Base-by-base conservation (phyloP, 23 red algal genomes). In the Chondrus crispus region DNA sequence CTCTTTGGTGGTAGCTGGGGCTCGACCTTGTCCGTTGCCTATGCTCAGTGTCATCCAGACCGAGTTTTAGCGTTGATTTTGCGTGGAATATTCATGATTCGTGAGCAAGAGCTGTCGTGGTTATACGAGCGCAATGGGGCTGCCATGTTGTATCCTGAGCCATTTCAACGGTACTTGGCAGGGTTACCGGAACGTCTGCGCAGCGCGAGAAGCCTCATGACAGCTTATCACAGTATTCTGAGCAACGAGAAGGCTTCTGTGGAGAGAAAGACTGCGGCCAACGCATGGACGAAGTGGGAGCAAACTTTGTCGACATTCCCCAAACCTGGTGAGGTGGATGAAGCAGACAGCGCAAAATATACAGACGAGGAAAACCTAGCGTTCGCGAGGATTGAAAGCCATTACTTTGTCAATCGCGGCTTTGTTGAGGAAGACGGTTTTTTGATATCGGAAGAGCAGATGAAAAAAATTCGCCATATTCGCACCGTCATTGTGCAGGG, bases 1-100 rank as follows among this genome's bases (percentile, higher is more conserved):
- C 42, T 95, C 1, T 95, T 95, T 50, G 93, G 93, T 5, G 93
- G 93, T 9, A 90, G 85, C 28, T 95, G 93, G 93, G 93, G 93
- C 29, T 95, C 93, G 47, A 91, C 93, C 2, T 75, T 95, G 62
- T 51, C 93, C 42, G 68, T 95, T 29, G 85, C 87, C 16, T 89
- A 91, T 39, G 93, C 93, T 19, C 85, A 90, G 66, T 74, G 77
- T 47, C 93, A 95, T 85, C 85, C 93, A 35, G 53, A 89, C 40
- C 74, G 85, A 35, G 93, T 90, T 29, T 29, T 73, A 41, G 93
- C 82, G 5, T 74, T 95, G 55, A 90, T 95, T 54, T 68, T 95
- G 32, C 75, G 93, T 3, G 93, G 93, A 39, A 85, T 95, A 3
- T 95, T 95, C 51, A 51, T 89, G 63, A 47, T 87, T n/a, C 93